Evolutionary conservation across 2,329 filamentous ascomycete species (phyloP).

Genomic region (Beauveria asiatica): DNA sequence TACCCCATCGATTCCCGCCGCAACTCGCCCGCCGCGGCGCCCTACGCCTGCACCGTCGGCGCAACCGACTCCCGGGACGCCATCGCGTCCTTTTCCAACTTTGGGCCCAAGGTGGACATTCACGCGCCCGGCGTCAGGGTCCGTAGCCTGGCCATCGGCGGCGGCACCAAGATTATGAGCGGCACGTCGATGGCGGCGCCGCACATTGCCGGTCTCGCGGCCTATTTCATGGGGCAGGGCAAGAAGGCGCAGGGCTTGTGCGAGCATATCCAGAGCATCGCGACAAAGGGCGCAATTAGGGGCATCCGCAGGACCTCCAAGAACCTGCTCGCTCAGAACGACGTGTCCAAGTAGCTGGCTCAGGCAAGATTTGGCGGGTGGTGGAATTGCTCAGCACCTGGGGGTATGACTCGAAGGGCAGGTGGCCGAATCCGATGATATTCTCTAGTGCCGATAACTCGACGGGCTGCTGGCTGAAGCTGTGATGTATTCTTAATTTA

Average conservation of each 20-base stretch:
- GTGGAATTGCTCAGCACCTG: too few species aligned
- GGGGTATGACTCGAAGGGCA: too few species aligned
- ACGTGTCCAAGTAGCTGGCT: background rate
- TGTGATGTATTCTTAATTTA: too few species aligned
- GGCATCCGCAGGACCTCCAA: background rate
- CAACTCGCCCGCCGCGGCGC: constrained; percentile 37
- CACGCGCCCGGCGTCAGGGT: constrained; percentile 34
- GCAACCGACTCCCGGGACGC: constrained; percentile 31
- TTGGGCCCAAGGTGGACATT: constrained; percentile 30
- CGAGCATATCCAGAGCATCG: constrained; percentile 24
- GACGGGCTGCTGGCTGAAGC: too few species aligned
- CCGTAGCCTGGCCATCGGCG: constrained; percentile 34
- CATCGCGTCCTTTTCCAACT: constrained; percentile 41
- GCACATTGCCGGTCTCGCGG: constrained; percentile 31
- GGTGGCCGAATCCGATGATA: too few species aligned
- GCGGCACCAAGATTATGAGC: constrained; percentile 28
- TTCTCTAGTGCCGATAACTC: too few species aligned
- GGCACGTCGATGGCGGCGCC: constrained; percentile 36
- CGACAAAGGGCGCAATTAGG: background rate
- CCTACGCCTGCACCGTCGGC: constrained; percentile 41
- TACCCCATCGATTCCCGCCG: constrained; percentile 30
- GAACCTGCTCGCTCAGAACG: background rate
- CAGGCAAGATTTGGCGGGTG: background rate
- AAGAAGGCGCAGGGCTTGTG: constrained; percentile 25
- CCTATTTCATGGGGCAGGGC: constrained; percentile 39